Evolutionary conservation across 805 yeast genomes (phyloP).

Genomic region (Dipodascus albidus): DNA sequence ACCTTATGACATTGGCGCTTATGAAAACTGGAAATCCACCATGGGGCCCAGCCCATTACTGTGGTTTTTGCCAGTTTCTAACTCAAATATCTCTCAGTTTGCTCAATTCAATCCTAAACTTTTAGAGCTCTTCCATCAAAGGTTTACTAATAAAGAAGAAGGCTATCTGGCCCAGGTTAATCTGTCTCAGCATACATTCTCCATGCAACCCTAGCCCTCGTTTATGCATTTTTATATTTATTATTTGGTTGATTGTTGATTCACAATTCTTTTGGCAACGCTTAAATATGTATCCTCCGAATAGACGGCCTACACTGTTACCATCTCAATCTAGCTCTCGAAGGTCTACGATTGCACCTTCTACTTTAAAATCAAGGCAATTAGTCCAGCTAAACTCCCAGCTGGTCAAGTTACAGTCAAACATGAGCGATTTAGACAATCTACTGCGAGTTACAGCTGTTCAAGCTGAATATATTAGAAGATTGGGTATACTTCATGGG

Average conservation of each 20-base stretch:
- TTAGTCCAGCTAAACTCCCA: slow-evolving; percentile 40
- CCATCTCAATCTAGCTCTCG: background rate
- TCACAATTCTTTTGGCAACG: too few relatives aligned
- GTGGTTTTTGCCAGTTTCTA: slow-evolving; percentile 1
- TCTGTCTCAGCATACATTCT: background rate
- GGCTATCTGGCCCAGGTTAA: background rate
- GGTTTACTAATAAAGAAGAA: background rate
- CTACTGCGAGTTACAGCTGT: slow-evolving; percentile 38
- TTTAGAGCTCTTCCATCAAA: background rate
- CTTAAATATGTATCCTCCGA: background rate
- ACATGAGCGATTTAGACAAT: slow-evolving; percentile 40
- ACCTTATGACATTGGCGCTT: background rate
- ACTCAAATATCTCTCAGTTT: background rate
- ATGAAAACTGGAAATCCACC: background rate
- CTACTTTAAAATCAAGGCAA: slow-evolving; percentile 30
- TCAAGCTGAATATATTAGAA: slow-evolving; percentile 41
- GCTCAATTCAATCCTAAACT: background rate
- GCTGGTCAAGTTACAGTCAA: slow-evolving; percentile 45
- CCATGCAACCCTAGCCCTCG: background rate
- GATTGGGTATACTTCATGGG: slow-evolving; percentile 47
- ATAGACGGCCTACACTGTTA: background rate
- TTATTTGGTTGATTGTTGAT: too few relatives aligned
- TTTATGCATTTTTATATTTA: background rate
- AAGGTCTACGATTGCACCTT: slow-evolving; percentile 11
- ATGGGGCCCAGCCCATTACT: background rate